These are phyloP conservation scores for Mortierella sp. DNA, from an alignment of 371 early-diverging fungal genomes.

Conservation along the genomic window DNA sequence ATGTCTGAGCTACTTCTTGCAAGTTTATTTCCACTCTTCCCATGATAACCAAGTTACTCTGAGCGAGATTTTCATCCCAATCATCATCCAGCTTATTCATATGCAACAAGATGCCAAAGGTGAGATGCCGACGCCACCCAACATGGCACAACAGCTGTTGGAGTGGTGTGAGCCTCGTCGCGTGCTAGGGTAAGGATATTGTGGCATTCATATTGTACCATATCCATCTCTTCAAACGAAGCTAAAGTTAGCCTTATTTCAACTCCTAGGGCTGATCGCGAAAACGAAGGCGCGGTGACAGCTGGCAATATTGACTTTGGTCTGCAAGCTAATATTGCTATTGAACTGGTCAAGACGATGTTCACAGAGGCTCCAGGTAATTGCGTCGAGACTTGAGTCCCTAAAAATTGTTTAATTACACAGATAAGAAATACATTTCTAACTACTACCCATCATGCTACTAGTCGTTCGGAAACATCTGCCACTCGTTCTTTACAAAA, in stretches of 20 bases:
- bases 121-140: conserved; percentile 35
- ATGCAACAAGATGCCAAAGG: conserved; percentile 29
- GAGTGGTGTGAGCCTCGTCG: conserved; percentile 55
- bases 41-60: conserved; percentile 70
- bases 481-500: conserved; percentile 38
- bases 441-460: not conserved
- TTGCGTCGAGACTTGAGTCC: not conserved
- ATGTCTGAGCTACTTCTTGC: conserved; percentile 89
- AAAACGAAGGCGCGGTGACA: conserved; percentile 12
- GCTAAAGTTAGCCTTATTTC: not conserved
- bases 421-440: not conserved
- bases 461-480: conserved; percentile 28
- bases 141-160: conserved; percentile 47
- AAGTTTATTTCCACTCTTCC: conserved; percentile 81
- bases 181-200: conserved; percentile 35
- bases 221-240: not conserved
- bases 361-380: conserved; percentile 38
- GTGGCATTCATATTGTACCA: not conserved
- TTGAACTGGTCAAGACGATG: conserved; percentile 43
- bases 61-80: conserved; percentile 35
- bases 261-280: conserved; percentile 32
- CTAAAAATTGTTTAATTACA: not conserved
- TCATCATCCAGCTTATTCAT: conserved; percentile 36
- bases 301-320: conserved; percentile 38
- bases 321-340: conserved; percentile 39